Conservation (phyloP, 2,329 filamentous ascomycete genomes). For the Phaeoacremonium minimum region DNA sequence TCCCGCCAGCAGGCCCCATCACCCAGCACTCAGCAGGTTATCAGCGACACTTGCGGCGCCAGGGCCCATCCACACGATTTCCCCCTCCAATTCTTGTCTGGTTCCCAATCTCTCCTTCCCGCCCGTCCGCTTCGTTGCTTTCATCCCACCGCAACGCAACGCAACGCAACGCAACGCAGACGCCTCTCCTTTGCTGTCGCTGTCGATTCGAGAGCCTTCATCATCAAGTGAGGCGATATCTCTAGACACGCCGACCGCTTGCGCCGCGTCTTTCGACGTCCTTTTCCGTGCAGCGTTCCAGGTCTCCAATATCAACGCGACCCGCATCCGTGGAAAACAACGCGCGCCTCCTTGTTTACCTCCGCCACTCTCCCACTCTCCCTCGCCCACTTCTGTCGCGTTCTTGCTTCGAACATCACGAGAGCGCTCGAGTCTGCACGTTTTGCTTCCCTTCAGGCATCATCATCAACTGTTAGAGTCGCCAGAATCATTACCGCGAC, state of each 20-base stretch:
- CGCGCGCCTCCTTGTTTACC: slow-evolving; percentile 18
- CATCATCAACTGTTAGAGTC: slow-evolving; percentile 12
- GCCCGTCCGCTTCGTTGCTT: background rate
- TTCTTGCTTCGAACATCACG: background rate
- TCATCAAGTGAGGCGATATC: no score
- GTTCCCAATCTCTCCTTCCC: slow-evolving; percentile 7
- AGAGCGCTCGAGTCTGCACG: background rate
- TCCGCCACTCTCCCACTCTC: slow-evolving; percentile 4
- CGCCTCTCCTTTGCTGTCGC: no score
- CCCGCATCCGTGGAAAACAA: slow-evolving; percentile 9
- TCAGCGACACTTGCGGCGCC: no score
- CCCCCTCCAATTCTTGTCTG: slow-evolving; percentile 17
- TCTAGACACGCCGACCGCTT: no score
- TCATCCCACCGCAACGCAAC: no score
- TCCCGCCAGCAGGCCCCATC: no score
- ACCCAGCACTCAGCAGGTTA: no score
- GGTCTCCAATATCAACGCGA: slow-evolving; percentile 13
- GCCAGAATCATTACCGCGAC: slow-evolving; percentile 10
- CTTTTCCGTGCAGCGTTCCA: no score
- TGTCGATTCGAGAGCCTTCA: no score
- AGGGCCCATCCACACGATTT: slow-evolving; percentile 16
- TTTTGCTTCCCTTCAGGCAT: slow-evolving; percentile 20
- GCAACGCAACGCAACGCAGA: no score
- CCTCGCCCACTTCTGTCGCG: slow-evolving; percentile 1
- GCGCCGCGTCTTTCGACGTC: no score